Evolutionary conservation across 768 basidiomycete genomes (phyloP), one percentile per base, ranked within the genome.

Genomic region (Suillus tomentosus): DNA sequence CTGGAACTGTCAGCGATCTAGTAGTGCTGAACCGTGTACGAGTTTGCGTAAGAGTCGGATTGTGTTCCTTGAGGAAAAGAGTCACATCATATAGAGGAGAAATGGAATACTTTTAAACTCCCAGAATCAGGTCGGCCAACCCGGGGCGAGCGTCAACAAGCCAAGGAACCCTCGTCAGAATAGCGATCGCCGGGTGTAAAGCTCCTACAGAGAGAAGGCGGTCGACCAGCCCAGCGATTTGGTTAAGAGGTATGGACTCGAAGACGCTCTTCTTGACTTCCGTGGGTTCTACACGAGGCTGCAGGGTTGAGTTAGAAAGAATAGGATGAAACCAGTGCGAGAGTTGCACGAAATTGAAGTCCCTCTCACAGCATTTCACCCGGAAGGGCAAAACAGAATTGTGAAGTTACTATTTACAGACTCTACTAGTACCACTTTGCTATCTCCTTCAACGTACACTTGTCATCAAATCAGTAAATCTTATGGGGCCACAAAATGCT

Each of bases 181-280:
- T 85, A 37, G 87, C 85, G 59, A 94, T 76, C 10, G 92, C 88
- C 1, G 92, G 88, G 54, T 88, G 85, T 59, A 96, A 70, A 31
- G 92, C 92, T 5, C 97, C 97, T 55, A 99, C 79, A 40, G 93
- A 82, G 37, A 99, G 85, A n/a, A 99, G 79, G 17, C 93, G 91
- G 51, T 81, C 79, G 39, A 95, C 75, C 36, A 99, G 80, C 22
- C 87, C 88, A 39, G 91, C 83, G 70, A 94, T 94, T 74, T 99
- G 96, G 69, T 95, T 91, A 5, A 80, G 79, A 17, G 65, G 81
- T 70, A 79, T 85, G 60, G 71, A 64, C 55, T 82, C 80, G 17
- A 62, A 79, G n/a, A 62, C 34, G 1, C 69, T 66, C 56, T 75
- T 79, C 66, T 78, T 80, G 8, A 71, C 64, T 60, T 81, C 76